A percentile compares a stretch with the other conserved stretches of the same genome.
Conservation (phyloP, 108 stramenopile species). For the Discostella pseudostelligera region DNA sequence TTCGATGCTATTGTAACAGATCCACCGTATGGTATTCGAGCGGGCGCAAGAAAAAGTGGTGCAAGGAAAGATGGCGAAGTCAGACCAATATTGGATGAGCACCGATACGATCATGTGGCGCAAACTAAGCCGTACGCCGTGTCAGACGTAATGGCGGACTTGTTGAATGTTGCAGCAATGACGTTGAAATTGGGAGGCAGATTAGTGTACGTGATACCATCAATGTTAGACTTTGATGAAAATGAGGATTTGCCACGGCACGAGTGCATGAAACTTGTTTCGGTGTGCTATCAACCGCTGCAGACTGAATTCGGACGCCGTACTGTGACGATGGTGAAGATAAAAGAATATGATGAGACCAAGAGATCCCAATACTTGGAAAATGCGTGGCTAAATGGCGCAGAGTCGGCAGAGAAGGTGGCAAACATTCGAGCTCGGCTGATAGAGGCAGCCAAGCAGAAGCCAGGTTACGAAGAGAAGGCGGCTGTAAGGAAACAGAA, state of each 20-base stretch:
- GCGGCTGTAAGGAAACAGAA: constrained; percentile 65
- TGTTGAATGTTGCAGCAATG: constrained; percentile 84
- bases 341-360: constrained; percentile 60
- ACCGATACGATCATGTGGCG: constrained; percentile 89
- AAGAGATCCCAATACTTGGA: constrained; percentile 53
- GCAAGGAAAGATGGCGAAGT: constrained; percentile 49
- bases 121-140: constrained; percentile 88
- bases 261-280: constrained; percentile 72
- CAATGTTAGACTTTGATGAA: constrained; percentile 76
- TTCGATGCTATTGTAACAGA: constrained; percentile 88
- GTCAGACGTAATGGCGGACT: constrained; percentile 90
- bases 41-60: constrained; percentile 90
- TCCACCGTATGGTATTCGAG: constrained; percentile 90
- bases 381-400: constrained; percentile 72
- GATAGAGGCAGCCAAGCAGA: constrained; percentile 68
- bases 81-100: constrained; percentile 69
- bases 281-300: constrained; percentile 84
- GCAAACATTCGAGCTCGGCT: constrained; percentile 82
- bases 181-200: constrained; percentile 72
- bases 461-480: constrained; percentile 81
- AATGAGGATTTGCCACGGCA: constrained; percentile 74
- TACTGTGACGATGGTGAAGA: constrained; percentile 80
- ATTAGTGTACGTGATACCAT: constrained; percentile 88
- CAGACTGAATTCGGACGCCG: constrained; percentile 74
- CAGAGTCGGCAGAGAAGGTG: constrained; percentile 76